Evolutionary conservation across 2,329 filamentous ascomycete species (phyloP).

Genomic region (Fusarium gaditjirri): DNA sequence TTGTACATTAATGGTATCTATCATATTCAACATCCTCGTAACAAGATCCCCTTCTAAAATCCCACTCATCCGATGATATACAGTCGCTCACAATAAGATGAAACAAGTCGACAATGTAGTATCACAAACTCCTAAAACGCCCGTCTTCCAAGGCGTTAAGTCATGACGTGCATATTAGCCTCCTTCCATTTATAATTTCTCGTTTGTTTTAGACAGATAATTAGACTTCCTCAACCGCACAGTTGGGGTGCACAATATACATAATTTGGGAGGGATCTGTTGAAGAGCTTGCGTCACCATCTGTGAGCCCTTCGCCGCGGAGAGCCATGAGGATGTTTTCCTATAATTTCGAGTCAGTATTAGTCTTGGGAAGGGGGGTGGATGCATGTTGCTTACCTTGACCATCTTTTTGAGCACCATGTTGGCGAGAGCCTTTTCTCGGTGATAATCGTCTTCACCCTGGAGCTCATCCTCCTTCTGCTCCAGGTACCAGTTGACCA

Average conservation of each 20-base stretch:
- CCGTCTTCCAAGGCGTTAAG: constrained; percentile 30
- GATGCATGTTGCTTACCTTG: constrained; percentile 71
- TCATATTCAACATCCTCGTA: constrained; percentile 11
- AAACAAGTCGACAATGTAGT: constrained; percentile 8
- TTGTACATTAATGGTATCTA: constrained; percentile 17
- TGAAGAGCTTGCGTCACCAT: constrained; percentile 57
- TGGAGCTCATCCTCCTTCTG: constrained; percentile 86
- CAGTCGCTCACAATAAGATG: constrained; percentile 23
- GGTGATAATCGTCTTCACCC: constrained; percentile 82
- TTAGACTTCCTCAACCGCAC: constrained; percentile 76
- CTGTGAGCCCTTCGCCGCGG: constrained; percentile 68
- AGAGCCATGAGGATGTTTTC: constrained; percentile 91
- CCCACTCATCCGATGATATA: constrained; percentile 16
- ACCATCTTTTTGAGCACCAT: constrained; percentile 97
- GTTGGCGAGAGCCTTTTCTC: constrained; percentile 75
- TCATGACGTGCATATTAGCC: constrained; percentile 21
- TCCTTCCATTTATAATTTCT: neutral
- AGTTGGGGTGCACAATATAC: constrained; percentile 96
- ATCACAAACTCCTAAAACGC: constrained; percentile 39
- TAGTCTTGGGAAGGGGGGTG: neutral
- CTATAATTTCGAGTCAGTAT: constrained; percentile 62
- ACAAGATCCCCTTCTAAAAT: constrained; percentile 5
- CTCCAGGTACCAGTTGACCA: constrained; percentile 92
- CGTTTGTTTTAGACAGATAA: neutral
- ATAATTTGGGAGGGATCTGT: constrained; percentile 59